A percentile compares a stretch with the other conserved stretches of the same genome.
These are phyloP conservation scores for Saksenaea vasiformis DNA, from an alignment of 371 early-diverging fungal species.

Conservation along the genomic window DNA sequence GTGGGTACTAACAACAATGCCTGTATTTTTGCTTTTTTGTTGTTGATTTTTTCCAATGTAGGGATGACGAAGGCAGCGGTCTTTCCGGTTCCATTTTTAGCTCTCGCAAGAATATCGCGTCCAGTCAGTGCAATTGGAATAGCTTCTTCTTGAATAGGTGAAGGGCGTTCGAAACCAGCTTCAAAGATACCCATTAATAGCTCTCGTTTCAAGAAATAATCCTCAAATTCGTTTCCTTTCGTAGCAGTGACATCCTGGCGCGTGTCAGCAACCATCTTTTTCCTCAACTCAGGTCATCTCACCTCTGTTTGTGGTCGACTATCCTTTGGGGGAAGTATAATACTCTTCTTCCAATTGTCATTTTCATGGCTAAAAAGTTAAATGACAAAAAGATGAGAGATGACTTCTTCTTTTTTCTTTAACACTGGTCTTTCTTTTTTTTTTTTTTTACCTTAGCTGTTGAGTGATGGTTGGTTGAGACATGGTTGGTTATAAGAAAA, in stretches of 20 bases:
- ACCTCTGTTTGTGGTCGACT: conserved; percentile 86
- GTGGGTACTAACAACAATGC: conserved; percentile 93
- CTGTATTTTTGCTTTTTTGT: conserved; percentile 76
- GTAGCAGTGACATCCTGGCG: conserved; percentile 87
- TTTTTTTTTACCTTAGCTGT: neutral
- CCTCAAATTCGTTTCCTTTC: conserved; percentile 97
- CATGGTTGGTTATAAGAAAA: neutral
- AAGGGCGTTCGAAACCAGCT: conserved; percentile 97
- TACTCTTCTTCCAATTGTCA: conserved; percentile 73
- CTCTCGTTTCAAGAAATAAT: conserved; percentile 93
- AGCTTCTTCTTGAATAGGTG: conserved; percentile 98
- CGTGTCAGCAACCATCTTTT: neutral
- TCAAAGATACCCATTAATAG: conserved; percentile 97
- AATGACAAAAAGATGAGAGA: neutral
- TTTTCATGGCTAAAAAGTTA: conserved; percentile 49
- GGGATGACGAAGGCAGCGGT: conserved; percentile 97
- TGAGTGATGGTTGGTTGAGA: neutral
- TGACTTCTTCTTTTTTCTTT: neutral
- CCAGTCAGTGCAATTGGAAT: conserved; percentile 96
- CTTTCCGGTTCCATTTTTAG: conserved; percentile 99
- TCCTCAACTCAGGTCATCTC: conserved; percentile 8
- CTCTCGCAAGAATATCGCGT: conserved; percentile 93
- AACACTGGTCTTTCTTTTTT: no score
- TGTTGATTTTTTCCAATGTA: conserved; percentile 89
- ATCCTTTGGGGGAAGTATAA: conserved; percentile 79